Percentiles rank a stretch among this genome's conserved stretches.
These are phyloP conservation scores for Suhomyces choctaworum DNA, from an alignment of 1,139 yeast species.

Conservation along the genomic window DNA sequence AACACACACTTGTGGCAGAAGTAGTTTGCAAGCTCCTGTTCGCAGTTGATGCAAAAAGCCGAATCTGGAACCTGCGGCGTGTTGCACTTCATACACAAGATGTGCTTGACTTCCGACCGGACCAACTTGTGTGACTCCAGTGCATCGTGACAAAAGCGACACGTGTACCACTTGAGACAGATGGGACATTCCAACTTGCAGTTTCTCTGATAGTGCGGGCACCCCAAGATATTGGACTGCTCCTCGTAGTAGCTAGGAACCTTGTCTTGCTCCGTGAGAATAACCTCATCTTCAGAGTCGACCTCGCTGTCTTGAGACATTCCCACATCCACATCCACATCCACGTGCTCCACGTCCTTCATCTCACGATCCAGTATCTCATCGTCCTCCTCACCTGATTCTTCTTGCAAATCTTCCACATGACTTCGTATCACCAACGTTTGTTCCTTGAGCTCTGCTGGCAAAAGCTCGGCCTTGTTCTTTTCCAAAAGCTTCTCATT, in stretches of 20 bases:
- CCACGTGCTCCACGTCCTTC: neutral
- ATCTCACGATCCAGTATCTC: neutral
- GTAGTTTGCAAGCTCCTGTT: slow-evolving; percentile 66
- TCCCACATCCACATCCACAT: slow-evolving; percentile 8
- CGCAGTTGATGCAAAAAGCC: slow-evolving; percentile 68
- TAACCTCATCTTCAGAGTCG: slow-evolving; percentile 33
- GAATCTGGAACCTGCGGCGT: slow-evolving; percentile 70
- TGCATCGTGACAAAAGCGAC: slow-evolving; percentile 85
- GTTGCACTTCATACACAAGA: slow-evolving; percentile 79
- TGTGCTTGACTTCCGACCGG: slow-evolving; percentile 63
- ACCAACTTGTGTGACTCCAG: slow-evolving; percentile 58
- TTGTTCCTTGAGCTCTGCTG: slow-evolving; percentile 20
- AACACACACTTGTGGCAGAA: slow-evolving; percentile 77
- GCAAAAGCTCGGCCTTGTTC: slow-evolving; percentile 16
- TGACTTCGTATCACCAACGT: slow-evolving; percentile 17
- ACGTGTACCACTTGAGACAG: slow-evolving; percentile 74
- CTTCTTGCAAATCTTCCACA: slow-evolving; percentile 9
- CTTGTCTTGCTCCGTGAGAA: slow-evolving; percentile 51
- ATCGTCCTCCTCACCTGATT: neutral
- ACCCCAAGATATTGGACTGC: slow-evolving; percentile 55
- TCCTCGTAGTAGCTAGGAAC: slow-evolving; percentile 51
- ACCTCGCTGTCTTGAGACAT: slow-evolving; percentile 4
- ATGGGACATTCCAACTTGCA: slow-evolving; percentile 82
- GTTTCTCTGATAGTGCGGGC: slow-evolving; percentile 79
- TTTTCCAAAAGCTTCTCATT: slow-evolving; percentile 28